Evolutionary conservation across 2,329 filamentous ascomycete genomes (phyloP), one percentile per base, ranked within the genome.

Genomic region (Paracamarosporium sp.): DNA sequence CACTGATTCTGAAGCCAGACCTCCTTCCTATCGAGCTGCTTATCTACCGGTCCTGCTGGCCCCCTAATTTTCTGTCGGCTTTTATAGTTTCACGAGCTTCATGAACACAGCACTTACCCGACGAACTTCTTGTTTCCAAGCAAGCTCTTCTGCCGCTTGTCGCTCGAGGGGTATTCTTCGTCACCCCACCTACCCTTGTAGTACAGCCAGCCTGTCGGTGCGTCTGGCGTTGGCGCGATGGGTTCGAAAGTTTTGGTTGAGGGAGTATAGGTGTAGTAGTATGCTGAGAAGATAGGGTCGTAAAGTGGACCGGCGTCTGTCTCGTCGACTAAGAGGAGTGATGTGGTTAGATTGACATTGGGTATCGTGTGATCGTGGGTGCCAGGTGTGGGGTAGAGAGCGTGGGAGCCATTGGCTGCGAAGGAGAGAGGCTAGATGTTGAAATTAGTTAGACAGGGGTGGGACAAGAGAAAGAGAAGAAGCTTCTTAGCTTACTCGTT

Each of bases 121-220:
- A 76, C 78, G 64, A 81, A 88, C 65, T 84, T 85, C 52, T 71
- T 63, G 15, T 77, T 71, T 2, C 69, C 72, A 3, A 76, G 61
- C 4, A 75, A 48, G 38, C 68, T 64, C 20, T 57, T 68, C 69
- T 86, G 79, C 13, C 84, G 71, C 7, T 71, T 71, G 30, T 80
- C 76, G 13, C 76, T 76, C 9, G 77, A 72, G 3, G 81, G 79
- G 44, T 86, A 84, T 61, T 83, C 78, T 56, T 83, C 73, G 64
- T 89, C 86, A 5, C 87, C 87, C 86, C 86, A 90, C 41, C 76
- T 75, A 0, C 87, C 87, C 13, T 73, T 74, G 69, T 80, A 89
- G 47, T 81, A 67, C 51, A 90, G 78, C 73, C 81, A 88, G n/a
- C 75, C 78, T 0, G 81, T 73, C 0, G 86, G 85, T 3, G 62